These are phyloP conservation scores for Pisolithus albus DNA, from an alignment of 768 basidiomycete genomes.

Conservation along the genomic window DNA sequence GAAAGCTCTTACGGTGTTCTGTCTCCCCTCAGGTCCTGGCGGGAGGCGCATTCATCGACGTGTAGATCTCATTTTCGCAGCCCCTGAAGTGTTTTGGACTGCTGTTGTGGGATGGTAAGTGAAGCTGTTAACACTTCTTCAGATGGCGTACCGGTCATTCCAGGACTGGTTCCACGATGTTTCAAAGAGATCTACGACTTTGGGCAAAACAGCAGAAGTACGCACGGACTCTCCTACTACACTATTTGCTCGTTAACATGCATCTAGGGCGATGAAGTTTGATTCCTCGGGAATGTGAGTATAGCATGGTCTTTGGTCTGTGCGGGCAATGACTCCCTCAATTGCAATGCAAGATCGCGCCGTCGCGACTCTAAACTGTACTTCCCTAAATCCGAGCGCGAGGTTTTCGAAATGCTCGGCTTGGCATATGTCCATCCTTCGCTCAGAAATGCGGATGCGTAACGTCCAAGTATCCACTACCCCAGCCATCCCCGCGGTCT, in stretches of 20 bases:
- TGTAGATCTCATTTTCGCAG: constrained; percentile 78
- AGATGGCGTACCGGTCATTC: not conserved
- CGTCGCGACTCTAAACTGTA: constrained; percentile 56
- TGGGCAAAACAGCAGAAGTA: constrained; percentile 63
- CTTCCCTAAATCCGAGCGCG: constrained; percentile 57
- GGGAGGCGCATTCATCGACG: constrained; percentile 50
- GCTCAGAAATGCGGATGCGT: constrained; percentile 65
- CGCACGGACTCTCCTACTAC: constrained; percentile 3
- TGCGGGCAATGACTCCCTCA: not conserved
- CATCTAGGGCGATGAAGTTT: constrained; percentile 66
- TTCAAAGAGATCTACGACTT: constrained; percentile 74
- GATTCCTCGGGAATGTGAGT: constrained; percentile 76
- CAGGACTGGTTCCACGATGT: constrained; percentile 87
- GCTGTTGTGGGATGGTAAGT: constrained; percentile 82
- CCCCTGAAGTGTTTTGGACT: constrained; percentile 76
- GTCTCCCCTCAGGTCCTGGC: constrained; percentile 40
- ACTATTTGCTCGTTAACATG: constrained; percentile 4
- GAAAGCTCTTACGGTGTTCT: constrained; percentile 78
- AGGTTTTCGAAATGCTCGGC: constrained; percentile 66
- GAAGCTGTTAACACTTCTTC: not conserved
- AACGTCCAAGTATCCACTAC: not conserved
- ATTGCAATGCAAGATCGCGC: constrained; percentile 40
- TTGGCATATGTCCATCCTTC: constrained; percentile 66
- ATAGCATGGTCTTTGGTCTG: not conserved
- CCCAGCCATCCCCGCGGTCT: not conserved